Evolutionary conservation across 345 rosid species (phyloP).

Genomic region (Citrus unshiu): DNA sequence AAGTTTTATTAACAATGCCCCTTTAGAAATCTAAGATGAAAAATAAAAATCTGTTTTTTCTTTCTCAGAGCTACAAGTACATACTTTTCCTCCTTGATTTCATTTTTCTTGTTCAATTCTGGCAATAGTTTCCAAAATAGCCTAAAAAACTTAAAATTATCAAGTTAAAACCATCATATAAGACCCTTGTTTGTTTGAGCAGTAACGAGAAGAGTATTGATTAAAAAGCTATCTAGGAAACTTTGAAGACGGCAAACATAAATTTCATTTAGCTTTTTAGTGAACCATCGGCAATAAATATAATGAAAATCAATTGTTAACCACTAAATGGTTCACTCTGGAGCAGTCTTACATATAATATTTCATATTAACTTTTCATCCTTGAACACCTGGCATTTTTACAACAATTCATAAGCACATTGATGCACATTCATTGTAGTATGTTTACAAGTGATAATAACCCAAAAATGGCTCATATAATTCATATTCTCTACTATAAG

Average conservation of each 20-base stretch:
- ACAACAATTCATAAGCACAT: background rate
- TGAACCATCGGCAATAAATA: background rate
- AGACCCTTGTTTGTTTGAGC: background rate
- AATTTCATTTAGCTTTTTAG: background rate
- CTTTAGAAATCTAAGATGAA: background rate
- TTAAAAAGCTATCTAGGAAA: background rate
- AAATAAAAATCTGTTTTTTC: background rate
- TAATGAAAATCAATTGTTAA: background rate
- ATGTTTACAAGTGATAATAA: background rate
- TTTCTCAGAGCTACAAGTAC: slow-evolving; percentile 19
- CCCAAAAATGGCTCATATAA: background rate
- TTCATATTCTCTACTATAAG: background rate
- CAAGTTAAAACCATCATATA: background rate
- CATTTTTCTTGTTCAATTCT: slow-evolving; percentile 83
- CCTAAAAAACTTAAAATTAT: slow-evolving; percentile 42
- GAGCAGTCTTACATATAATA: background rate
- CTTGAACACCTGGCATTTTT: background rate
- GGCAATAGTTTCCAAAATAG: slow-evolving; percentile 88
- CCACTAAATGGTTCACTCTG: background rate
- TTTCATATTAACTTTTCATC: background rate
- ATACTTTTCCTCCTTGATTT: slow-evolving; percentile 85
- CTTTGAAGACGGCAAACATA: background rate
- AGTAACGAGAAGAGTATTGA: background rate
- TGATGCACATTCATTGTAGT: background rate
- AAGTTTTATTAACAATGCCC: background rate